Conservation (phyloP, 2,329 filamentous ascomycete species). For the Ophiostoma novo-ulmi region DNA sequence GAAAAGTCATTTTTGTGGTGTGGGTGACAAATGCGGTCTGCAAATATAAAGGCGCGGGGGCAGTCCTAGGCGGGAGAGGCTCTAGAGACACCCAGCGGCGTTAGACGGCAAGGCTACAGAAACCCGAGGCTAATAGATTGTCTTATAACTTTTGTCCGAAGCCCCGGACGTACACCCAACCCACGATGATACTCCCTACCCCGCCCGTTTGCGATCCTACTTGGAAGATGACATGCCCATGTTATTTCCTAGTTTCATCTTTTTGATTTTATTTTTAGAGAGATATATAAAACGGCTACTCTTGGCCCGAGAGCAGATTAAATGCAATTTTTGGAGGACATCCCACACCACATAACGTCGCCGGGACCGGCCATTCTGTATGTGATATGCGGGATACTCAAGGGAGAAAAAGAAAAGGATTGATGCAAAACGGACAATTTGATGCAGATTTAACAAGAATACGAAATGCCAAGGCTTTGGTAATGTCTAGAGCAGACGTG, state of each 20-base stretch:
- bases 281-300: not conserved
- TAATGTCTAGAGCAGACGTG: not conserved
- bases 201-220: not conserved
- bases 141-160: not conserved
- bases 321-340: not conserved
- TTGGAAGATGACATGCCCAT: not conserved
- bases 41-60: not conserved
- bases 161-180: not conserved
- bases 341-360: not conserved
- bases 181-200: not conserved
- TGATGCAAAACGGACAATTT: not conserved
- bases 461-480: not conserved
- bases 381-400: not conserved
- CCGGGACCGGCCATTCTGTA: not conserved
- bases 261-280: not conserved
- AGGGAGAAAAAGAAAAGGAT: not conserved
- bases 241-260: not conserved
- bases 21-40: constrained; percentile 6
- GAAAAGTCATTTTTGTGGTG: not conserved
- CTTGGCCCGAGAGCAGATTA: not conserved
- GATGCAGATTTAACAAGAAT: not conserved
- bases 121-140: not conserved
- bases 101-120: not conserved
- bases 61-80: not conserved
- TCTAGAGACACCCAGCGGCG: not conserved